Base-by-base conservation (phyloP, 768 basidiomycete species). In the Suillus luteus region DNA sequence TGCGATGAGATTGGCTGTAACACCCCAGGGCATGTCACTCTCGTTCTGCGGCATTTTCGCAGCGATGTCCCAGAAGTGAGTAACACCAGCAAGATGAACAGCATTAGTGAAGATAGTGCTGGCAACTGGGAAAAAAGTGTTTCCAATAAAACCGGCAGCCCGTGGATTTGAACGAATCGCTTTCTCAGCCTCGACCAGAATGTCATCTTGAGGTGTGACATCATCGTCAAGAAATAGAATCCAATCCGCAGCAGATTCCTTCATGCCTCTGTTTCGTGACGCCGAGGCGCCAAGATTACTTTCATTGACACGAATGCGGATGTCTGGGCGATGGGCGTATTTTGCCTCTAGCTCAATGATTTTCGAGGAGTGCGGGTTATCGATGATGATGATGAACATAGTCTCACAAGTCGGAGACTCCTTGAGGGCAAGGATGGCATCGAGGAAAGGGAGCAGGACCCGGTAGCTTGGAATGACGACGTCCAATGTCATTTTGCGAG, bases 1-100 rank as follows among this genome's bases (percentile, higher is more conserved):
- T 5, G 77, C 77, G 27, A 86, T 81, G 19, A 87, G 78, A 67
- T 86, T 87, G 0, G 85, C 86, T 0, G 87, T 86, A 3, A 86
- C 84, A 1, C 87, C 86, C 86, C 87, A 88, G 0, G 86, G 86
- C 43, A 87, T 68, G 60, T 86, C 84, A 1, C 62, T 68, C 48
- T 74, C 72, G 2, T 70, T 66, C 19, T 69, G 66, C 0, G 70
- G 55, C 63, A 82, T 77, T 70, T 86, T 86, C 10, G 68, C 67
- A 0, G 86, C 83, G 55, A 88, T 85, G 67, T 86, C 81, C 85
- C 86, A 88, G 68, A 86, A 88, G 67, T 81, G 84, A 1, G 84
- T 84, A 3, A 85, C 83, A 1, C 85, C 85, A 1, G 84, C 79
- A 5, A 87, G 75, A 64, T 86, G 85, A 5, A 83, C 75, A 0